These are phyloP conservation scores for Fusarium sp. DNA, from an alignment of 2,329 filamentous ascomycete species.

Conservation along the genomic window DNA sequence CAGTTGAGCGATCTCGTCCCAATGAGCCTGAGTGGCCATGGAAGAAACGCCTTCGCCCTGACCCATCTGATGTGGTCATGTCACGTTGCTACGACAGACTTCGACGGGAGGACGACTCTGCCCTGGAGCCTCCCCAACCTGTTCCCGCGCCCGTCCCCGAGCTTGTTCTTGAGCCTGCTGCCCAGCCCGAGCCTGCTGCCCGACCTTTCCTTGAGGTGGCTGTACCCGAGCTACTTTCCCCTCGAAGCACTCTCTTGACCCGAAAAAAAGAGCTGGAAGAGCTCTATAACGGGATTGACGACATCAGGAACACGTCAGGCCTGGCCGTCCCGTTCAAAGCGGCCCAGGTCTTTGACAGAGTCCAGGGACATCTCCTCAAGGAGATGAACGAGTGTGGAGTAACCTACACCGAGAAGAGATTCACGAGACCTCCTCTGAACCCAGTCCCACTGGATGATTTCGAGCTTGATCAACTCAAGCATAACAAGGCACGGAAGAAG, in stretches of 20 bases:
- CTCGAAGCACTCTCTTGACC: background rate
- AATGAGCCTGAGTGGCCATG: background rate
- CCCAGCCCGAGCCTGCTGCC: background rate
- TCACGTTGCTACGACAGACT: background rate
- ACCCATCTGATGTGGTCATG: background rate
- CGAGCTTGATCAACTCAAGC: background rate
- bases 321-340: background rate
- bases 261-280: background rate
- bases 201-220: background rate
- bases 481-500: background rate
- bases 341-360: background rate
- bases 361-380: background rate
- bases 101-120: background rate
- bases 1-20: slow-evolving; percentile 2
- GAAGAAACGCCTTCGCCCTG: background rate
- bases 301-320: background rate
- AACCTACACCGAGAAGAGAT: background rate
- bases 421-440: background rate
- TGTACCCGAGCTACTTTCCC: background rate
- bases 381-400: background rate
- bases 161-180: background rate
- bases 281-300: background rate
- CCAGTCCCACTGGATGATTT: background rate
- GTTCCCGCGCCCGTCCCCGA: background rate
- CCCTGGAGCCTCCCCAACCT: background rate